Conservation (phyloP, 2,329 filamentous ascomycete genomes). For the Didymella pinodella region DNA sequence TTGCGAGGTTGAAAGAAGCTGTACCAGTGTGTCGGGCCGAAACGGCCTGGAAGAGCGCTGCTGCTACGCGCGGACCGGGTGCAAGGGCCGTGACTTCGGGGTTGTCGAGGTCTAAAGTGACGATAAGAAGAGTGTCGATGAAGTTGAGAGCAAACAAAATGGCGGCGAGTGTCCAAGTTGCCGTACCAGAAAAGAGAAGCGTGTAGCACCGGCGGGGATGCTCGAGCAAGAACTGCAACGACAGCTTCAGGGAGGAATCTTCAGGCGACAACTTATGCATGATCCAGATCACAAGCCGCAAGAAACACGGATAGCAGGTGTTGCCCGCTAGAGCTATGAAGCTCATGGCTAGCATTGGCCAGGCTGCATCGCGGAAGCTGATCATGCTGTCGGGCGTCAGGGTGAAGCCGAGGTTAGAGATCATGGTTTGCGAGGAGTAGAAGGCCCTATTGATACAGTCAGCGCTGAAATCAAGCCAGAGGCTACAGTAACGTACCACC, state of each 20-base stretch:
- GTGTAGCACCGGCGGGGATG: slow-evolving; percentile 70
- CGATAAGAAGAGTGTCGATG: slow-evolving; percentile 51
- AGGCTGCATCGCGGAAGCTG: slow-evolving; percentile 60
- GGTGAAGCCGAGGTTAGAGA: slow-evolving; percentile 62
- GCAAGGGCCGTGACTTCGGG: slow-evolving; percentile 56
- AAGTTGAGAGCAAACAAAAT: slow-evolving; percentile 62
- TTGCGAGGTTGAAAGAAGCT: slow-evolving; percentile 55
- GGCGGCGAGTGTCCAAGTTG: slow-evolving; percentile 65
- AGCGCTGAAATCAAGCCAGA: not conserved
- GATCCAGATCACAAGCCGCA: slow-evolving; percentile 65
- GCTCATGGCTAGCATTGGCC: slow-evolving; percentile 58
- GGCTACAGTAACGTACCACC: slow-evolving; percentile 56
- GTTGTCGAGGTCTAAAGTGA: slow-evolving; percentile 57
- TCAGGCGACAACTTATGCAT: slow-evolving; percentile 57
- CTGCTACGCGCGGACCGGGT: slow-evolving; percentile 58
- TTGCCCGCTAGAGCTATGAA: slow-evolving; percentile 62
- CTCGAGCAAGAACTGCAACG: slow-evolving; percentile 65
- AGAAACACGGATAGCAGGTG: slow-evolving; percentile 64
- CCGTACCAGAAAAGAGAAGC: slow-evolving; percentile 64
- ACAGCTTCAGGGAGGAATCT: slow-evolving; percentile 49
- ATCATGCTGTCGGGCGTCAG: slow-evolving; percentile 66
- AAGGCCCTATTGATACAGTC: slow-evolving; percentile 20
- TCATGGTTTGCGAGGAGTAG: slow-evolving; percentile 59
- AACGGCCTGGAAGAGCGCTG: slow-evolving; percentile 66
- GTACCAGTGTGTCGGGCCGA: slow-evolving; percentile 58